phyloP scores from a whole-genome alignment of 192 early-diverging fungal genomes.

The Funneliformis mosseae region DNA sequence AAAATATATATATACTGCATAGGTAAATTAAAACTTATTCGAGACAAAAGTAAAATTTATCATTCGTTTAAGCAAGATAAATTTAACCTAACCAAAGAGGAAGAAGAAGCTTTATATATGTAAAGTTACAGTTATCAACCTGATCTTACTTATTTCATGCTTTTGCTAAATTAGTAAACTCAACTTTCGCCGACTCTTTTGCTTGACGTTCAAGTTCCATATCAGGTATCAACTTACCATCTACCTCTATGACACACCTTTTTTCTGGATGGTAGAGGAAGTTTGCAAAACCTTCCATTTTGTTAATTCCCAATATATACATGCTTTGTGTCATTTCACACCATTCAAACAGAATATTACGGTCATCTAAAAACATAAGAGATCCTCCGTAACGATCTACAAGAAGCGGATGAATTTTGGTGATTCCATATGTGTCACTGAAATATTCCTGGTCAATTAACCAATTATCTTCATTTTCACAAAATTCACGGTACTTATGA shows the following conservation, averaged over 20 bases:
- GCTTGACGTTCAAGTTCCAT: not conserved
- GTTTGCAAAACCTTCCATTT: not conserved
- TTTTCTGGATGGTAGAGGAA: not conserved
- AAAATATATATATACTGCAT: no score
- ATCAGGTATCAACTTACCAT: not conserved
- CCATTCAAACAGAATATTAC: slow-evolving; percentile 5
- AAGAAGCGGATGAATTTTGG: not conserved
- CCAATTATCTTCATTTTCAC: no score
- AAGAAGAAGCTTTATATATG: no score
- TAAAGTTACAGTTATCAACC: no score
- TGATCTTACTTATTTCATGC: no score
- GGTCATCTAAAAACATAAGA: not conserved
- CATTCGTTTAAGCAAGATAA: no score
- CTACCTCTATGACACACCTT: not conserved
- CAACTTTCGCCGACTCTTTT: no score
- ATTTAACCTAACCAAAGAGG: no score
- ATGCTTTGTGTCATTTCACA: not conserved
- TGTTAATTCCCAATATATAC: not conserved
- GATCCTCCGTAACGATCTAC: slow-evolving; percentile 5
- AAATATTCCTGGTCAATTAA: not conserved
- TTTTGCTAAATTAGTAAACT: no score
- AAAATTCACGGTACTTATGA: not conserved
- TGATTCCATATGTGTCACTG: not conserved
- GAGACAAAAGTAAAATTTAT: no score
- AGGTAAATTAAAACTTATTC: no score